These are phyloP conservation scores for Begonia fuchsioides DNA, from an alignment of 306 rosid genomes.

Conservation along the genomic window DNA sequence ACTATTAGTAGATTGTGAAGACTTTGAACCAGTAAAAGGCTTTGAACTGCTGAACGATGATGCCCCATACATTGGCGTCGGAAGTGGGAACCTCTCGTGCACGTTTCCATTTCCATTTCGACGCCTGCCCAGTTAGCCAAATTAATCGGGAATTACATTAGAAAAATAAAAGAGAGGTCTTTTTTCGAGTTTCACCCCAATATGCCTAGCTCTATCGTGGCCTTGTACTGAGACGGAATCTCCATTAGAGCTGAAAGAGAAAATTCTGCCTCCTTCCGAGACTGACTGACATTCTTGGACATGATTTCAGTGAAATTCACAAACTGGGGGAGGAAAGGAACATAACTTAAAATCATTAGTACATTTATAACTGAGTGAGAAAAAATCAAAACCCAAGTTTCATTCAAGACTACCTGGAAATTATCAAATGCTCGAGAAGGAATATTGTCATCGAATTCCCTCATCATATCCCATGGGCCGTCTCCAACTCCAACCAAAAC, in stretches of 20 bases:
- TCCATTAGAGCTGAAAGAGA: constrained; percentile 86
- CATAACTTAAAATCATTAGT: constrained; percentile 5
- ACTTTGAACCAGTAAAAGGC: not conserved
- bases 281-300: constrained; percentile 55
- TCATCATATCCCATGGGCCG: constrained; percentile 99
- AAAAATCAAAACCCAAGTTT: not conserved
- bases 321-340: constrained; percentile 39
- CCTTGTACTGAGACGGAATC: constrained; percentile 86
- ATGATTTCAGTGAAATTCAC: constrained; percentile 89
- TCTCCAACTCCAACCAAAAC: constrained; percentile 93
- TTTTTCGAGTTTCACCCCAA: constrained; percentile 49
- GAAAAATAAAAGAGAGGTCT: not conserved
- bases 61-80: constrained; percentile 71
- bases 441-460: constrained; percentile 79
- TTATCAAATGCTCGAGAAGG: constrained; percentile 88
- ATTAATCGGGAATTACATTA: constrained; percentile 6
- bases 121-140: constrained; percentile 21
- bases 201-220: constrained; percentile 61
- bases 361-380: not conserved
- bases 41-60: constrained; percentile 25
- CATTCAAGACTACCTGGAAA: constrained; percentile 50
- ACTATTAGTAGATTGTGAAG: too few species aligned
- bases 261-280: constrained; percentile 81
- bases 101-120: constrained; percentile 62
- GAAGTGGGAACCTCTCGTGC: constrained; percentile 64